Percentiles rank a stretch among this genome's conserved stretches.
Conservation (phyloP, 2,329 filamentous ascomycete species). For the Fusarium newnesense region DNA sequence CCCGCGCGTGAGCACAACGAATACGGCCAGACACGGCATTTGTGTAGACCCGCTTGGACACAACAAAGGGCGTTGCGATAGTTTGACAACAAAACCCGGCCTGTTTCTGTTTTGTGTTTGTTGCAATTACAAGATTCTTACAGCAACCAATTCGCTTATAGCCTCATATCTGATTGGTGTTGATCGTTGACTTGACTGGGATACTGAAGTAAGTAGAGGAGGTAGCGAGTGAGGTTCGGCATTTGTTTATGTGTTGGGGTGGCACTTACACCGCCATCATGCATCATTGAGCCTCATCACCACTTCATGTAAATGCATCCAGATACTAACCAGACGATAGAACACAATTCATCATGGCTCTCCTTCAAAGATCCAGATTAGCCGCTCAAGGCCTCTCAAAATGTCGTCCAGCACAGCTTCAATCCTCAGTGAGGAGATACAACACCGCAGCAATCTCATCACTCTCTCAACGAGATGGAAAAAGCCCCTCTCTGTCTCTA, state of each 20-base stretch:
- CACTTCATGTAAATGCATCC: neutral
- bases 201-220: neutral
- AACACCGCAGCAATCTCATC: conserved; percentile 27
- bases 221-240: neutral
- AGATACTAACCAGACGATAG: conserved; percentile 23
- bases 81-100: conserved; percentile 23
- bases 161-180: neutral
- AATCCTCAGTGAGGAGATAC: conserved; percentile 32
- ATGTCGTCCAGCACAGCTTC: conserved; percentile 22
- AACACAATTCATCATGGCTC: conserved; percentile 33
- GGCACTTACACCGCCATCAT: conserved; percentile 3
- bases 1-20: conserved; percentile 12
- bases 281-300: neutral
- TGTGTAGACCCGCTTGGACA: conserved; percentile 22
- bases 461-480: conserved; percentile 15
- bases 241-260: neutral
- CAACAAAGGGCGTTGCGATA: conserved; percentile 27
- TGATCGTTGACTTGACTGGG: neutral
- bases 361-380: conserved; percentile 42
- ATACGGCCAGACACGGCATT: conserved; percentile 35
- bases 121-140: neutral
- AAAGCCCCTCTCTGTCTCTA: neutral
- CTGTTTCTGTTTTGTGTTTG: conserved; percentile 3
- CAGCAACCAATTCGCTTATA: neutral
- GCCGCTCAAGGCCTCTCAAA: conserved; percentile 38